Evolutionary conservation across 2,329 filamentous ascomycete species (phyloP), one percentile per base, ranked within the genome.

Genomic region (Colletotrichum karsti): DNA sequence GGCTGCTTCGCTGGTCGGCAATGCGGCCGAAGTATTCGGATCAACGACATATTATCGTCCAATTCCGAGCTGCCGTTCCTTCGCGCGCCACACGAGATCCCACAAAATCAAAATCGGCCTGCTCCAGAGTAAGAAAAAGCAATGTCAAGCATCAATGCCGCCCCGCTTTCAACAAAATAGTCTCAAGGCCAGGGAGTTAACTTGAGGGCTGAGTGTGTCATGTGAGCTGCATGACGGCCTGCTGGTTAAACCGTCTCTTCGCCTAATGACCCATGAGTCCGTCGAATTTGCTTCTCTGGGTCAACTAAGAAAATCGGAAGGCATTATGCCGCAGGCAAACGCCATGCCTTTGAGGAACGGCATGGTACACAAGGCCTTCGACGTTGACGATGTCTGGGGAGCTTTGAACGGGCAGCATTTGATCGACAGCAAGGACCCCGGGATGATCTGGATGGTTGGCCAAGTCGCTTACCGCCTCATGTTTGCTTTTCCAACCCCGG

Each of bases 381-480:
- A 46, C 18, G 35, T 48, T 24, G 33, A 54, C 50, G n/a, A 20
- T 33, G 50, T 53, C 30, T 26, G 28, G 4, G 10, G 24, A 53
- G n/a, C 18, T 53, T 9, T 50, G 46, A 28, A 50, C 15, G 28
- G 28, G 26, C 18, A 6, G 35, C 24, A 26, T 53, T 33, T 12
- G 18, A 26, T 13, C 8, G n/a, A 37, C 22, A 9, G 12, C 9
- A 15, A 22, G 30, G 35, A 26, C 13, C 18, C 33, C 41, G 24
- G 63, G 12, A 22, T 26, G 15, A 26, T 26, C 26, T 33, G 30
- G 9, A 22, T 35, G 33, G 20, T 28, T n/a, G 26, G 41, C 30
- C 41, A 46, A 39, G 15, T 66, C 41, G 35, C 59, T 64, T 41
- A 64, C 64, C 64, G 64, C 59, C 44, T 57, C n/a, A 35, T 26